A percentile compares a stretch with the other conserved stretches of the same genome.
Conservation (phyloP, 257 asterid species). For the Osmanthus fragrans region DNA sequence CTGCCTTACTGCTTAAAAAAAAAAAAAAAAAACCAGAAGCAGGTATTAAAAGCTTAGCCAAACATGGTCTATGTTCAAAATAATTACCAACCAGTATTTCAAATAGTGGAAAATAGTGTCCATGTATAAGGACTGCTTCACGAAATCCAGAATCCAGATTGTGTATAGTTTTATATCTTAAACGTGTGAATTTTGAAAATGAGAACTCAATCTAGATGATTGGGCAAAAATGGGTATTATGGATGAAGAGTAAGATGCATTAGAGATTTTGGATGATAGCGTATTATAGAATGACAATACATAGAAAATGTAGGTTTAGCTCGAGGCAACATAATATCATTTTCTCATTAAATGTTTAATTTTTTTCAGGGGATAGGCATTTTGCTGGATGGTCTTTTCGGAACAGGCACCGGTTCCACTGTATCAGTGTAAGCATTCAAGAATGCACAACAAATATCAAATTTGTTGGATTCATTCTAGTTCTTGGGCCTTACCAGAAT, state of each 20-base stretch:
- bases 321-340: neutral
- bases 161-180: neutral
- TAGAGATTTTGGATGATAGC: neutral
- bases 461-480: neutral
- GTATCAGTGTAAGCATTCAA: constrained; percentile 82
- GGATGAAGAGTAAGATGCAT: neutral
- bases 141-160: neutral
- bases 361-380: constrained; percentile 83
- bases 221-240: neutral
- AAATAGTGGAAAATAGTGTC: no score
- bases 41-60: neutral
- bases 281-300: neutral
- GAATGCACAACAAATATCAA: neutral
- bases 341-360: neutral
- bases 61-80: neutral
- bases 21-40: neutral
- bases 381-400: constrained; percentile 89
- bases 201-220: neutral
- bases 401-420: constrained; percentile 89
- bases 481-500: constrained; percentile 4
- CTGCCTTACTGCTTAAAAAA: neutral
- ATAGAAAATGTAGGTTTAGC: neutral
- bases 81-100: neutral
- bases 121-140: no score
- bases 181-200: neutral